phyloP scores from a whole-genome alignment of 2,329 filamentous ascomycete species.

The Fusarium compactum region DNA sequence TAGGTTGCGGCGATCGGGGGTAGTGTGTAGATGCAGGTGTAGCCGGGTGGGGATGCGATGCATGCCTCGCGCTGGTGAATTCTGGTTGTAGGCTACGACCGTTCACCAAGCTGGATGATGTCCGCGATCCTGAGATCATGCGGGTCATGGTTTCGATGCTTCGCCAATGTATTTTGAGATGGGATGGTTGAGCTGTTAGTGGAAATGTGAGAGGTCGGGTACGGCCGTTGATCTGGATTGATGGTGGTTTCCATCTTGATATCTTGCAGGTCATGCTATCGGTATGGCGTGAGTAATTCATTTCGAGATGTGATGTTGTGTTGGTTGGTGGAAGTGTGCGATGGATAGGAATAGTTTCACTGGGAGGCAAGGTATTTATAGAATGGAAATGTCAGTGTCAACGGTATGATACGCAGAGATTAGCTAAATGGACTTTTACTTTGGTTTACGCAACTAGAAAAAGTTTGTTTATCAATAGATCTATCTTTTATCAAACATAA shows the following conservation, averaged over 20 bases:
- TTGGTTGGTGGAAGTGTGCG: neutral
- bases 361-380: neutral
- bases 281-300: neutral
- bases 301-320: fast-evolving
- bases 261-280: neutral
- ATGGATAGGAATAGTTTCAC: neutral
- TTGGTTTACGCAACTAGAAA: too few species aligned
- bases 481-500: neutral
- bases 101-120: neutral
- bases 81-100: neutral
- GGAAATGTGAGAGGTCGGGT: neutral
- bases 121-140: neutral
- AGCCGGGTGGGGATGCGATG: neutral
- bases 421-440: too few species aligned
- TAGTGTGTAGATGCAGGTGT: neutral
- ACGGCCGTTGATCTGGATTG: neutral
- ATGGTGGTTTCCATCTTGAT: neutral
- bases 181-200: neutral
- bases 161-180: neutral
- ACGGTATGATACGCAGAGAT: too few species aligned
- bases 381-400: neutral
- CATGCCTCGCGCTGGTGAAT: neutral
- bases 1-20: too few species aligned
- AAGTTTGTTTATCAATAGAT: neutral
- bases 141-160: neutral